These are phyloP conservation scores for Fusarium ambrosium DNA, from an alignment of 2,329 filamentous ascomycete genomes.

Conservation along the genomic window DNA sequence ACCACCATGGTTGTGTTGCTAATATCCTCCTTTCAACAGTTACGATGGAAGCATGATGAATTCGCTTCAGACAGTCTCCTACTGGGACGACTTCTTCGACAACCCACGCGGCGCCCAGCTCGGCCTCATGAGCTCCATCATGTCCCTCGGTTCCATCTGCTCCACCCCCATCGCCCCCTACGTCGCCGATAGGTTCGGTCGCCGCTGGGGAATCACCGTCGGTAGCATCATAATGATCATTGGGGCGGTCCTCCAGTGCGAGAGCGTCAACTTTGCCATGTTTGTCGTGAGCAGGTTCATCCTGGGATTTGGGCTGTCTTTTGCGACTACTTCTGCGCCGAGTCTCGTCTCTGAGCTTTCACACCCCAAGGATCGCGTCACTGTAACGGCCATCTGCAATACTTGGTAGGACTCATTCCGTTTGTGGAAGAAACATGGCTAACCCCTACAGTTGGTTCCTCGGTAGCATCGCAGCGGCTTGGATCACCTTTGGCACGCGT, in stretches of 20 bases:
- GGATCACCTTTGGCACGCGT: slow-evolving; percentile 59
- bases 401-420: slow-evolving; percentile 44
- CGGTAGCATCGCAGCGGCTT: slow-evolving; percentile 59
- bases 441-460: slow-evolving; percentile 58
- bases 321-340: slow-evolving; percentile 65
- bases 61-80: slow-evolving; percentile 58
- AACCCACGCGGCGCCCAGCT: slow-evolving; percentile 50
- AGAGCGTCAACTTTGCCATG: slow-evolving; percentile 58
- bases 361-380: slow-evolving; percentile 66
- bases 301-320: slow-evolving; percentile 67
- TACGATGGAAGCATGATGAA: slow-evolving; percentile 67
- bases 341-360: slow-evolving; percentile 65
- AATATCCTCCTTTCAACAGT: background rate
- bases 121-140: slow-evolving; percentile 57
- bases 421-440: background rate
- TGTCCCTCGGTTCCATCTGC: slow-evolving; percentile 62
- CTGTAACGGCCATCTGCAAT: slow-evolving; percentile 68
- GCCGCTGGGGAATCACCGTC: slow-evolving; percentile 49
- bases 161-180: slow-evolving; percentile 48
- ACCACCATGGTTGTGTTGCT: background rate
- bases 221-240: slow-evolving; percentile 51
- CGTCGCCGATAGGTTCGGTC: slow-evolving; percentile 49
- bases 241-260: slow-evolving; percentile 51
- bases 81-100: slow-evolving; percentile 58
- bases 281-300: slow-evolving; percentile 67